Evolutionary conservation across 768 basidiomycete genomes (phyloP).

Genomic region (Xerocomus potaroensis): DNA sequence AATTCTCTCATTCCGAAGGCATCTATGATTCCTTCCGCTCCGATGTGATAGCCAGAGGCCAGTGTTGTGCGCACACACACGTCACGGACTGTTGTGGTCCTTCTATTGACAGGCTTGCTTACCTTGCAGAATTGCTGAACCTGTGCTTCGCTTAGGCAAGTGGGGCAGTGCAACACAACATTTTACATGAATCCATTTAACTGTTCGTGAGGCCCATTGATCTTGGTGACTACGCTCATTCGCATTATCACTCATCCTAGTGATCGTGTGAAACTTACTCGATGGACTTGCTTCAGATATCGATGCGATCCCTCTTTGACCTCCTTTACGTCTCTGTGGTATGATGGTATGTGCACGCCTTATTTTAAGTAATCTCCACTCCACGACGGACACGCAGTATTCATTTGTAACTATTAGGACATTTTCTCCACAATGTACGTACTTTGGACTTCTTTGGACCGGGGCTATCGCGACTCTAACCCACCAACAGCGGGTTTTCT

Average conservation of each 20-base stretch:
- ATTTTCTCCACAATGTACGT: slow-evolving; percentile 20
- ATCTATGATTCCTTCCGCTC: slow-evolving; percentile 6
- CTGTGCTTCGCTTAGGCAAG: neutral
- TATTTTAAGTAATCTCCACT: slow-evolving; percentile 3
- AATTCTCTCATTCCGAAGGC: too few species aligned
- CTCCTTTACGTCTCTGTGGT: slow-evolving; percentile 11
- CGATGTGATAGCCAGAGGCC: slow-evolving; percentile 20
- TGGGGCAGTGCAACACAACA: neutral
- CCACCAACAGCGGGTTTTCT: slow-evolving; percentile 13
- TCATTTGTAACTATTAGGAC: slow-evolving; percentile 7
- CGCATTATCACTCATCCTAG: neutral
- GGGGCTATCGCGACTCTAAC: slow-evolving; percentile 7
- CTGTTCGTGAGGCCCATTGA: slow-evolving; percentile 3
- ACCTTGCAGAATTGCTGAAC: neutral
- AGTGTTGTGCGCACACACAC: neutral
- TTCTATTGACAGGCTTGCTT: neutral
- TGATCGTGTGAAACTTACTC: neutral
- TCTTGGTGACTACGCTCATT: slow-evolving; percentile 4
- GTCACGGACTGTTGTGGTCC: neutral
- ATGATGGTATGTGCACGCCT: slow-evolving; percentile 9
- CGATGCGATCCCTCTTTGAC: too few species aligned
- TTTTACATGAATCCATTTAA: slow-evolving; percentile 2
- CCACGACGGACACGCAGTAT: slow-evolving; percentile 2
- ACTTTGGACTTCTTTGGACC: slow-evolving; percentile 10
- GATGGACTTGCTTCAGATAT: neutral